Evolutionary conservation across 2,329 filamentous ascomycete species (phyloP).

Genomic region (Fusarium camptoceras): DNA sequence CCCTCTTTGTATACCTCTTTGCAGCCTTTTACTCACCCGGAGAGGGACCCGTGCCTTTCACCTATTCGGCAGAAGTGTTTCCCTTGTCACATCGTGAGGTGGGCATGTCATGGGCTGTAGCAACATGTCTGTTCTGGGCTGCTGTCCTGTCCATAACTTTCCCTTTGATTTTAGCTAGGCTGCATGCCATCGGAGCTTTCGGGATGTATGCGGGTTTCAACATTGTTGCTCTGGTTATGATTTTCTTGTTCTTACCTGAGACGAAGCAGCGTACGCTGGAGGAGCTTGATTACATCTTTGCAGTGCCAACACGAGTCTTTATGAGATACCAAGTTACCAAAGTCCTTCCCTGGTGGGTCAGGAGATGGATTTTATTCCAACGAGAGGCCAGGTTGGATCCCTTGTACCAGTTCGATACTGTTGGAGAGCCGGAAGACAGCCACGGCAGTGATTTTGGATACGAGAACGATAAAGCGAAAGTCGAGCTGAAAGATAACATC

Average conservation of each 20-base stretch:
- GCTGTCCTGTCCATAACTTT: constrained; percentile 73
- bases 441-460: constrained; percentile 48
- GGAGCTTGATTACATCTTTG: constrained; percentile 70
- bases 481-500: constrained; percentile 54
- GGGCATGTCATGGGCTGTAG: constrained; percentile 77
- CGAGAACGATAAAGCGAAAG: constrained; percentile 54
- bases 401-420: constrained; percentile 56
- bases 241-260: constrained; percentile 68
- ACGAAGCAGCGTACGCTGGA: constrained; percentile 68
- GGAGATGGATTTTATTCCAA: constrained; percentile 65
- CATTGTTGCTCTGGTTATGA: constrained; percentile 64
- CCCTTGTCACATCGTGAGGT: constrained; percentile 77
- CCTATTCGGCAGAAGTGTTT: constrained; percentile 77
- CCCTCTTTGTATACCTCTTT: constrained; percentile 68
- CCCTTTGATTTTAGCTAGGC: constrained; percentile 63
- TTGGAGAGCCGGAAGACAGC: constrained; percentile 49
- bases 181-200: constrained; percentile 63
- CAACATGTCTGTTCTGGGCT: constrained; percentile 72
- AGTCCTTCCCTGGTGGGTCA: constrained; percentile 70
- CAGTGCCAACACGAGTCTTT: constrained; percentile 68
- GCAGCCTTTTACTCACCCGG: constrained; percentile 63
- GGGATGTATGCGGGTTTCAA: constrained; percentile 68
- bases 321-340: constrained; percentile 68
- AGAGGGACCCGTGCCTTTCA: constrained; percentile 76
- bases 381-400: constrained; percentile 57